Conservation (phyloP, 306 rosid species). For the Quercus mongolica region DNA sequence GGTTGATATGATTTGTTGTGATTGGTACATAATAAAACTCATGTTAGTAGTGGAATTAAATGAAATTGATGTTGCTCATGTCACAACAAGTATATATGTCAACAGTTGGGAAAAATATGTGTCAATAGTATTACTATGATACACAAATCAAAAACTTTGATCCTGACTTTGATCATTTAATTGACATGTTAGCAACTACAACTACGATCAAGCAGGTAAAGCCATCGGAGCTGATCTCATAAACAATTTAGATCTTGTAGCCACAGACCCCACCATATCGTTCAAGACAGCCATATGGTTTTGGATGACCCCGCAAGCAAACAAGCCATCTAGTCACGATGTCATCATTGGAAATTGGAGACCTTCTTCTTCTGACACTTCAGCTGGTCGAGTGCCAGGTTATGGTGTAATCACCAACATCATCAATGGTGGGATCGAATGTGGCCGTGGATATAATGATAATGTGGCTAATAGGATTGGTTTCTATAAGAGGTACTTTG, state of each 20-base stretch:
- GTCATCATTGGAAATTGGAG: conserved; percentile 48
- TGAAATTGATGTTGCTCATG: too few relatives aligned
- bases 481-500: conserved; percentile 43
- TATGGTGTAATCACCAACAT: conserved; percentile 57
- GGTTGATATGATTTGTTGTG: too few relatives aligned
- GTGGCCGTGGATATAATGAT: not conserved
- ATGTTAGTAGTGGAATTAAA: too few relatives aligned
- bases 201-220: conserved; percentile 48
- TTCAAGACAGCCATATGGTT: too few relatives aligned
- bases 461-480: conserved; percentile 43
- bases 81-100: too few relatives aligned
- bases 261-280: too few relatives aligned
- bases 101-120: too few relatives aligned
- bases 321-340: conserved; percentile 62
- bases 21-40: too few relatives aligned
- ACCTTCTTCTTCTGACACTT: conserved; percentile 34
- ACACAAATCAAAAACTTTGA: not conserved
- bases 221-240: conserved; percentile 40
- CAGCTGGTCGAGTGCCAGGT: conserved; percentile 43
- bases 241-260: too few relatives aligned
- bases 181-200: conserved; percentile 40
- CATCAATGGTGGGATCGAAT: conserved; percentile 16
- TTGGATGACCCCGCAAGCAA: conserved; percentile 1
- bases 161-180: not conserved
- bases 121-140: too few relatives aligned